Base-by-base conservation (phyloP, 805 yeast species). In the Spencermartinsiella europaea region DNA sequence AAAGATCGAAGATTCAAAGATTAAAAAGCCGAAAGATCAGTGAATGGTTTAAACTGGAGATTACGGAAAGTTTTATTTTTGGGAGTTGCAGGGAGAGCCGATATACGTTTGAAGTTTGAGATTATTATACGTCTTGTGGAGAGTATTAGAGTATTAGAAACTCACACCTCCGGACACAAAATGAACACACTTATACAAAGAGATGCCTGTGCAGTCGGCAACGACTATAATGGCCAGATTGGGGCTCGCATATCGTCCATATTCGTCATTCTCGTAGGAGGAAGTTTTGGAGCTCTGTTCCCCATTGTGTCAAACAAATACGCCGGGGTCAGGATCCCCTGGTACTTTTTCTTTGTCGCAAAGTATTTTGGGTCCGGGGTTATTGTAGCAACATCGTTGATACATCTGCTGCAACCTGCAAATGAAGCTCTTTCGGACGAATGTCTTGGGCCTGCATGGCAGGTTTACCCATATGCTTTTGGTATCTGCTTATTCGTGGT, bases 351-450 rank as follows among this genome's bases (percentile, higher is more conserved):
- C 46, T 40, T 55, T 21, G 47, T 58, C 22, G 65, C 66, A 21
- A 59, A 62, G 27, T 79, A 72, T 65, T 81, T 82, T 57, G 91
- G 91, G 51, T 75, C 88, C 3, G 91, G 91, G 38, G 90, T 84
- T 36, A 84, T 84, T 55, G 67, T 84, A 3, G 85, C 90, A 4
- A 84, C 91, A 3, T 84, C 89, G 0, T 81, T 81, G 55, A 75
- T 84, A 48, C 91, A 83, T 64, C 64, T 82, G 45, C 67, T 83
- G 50, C 67, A 64, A 41, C 70, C 70, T 0, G 68, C 70, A 2
- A 65, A 67, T 45, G 49, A 57, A 36, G 51, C 54, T 2, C 48
- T 57, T 4, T 34, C 53, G 2, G 42, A 44, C 27, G 48, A 44
- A 17, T 56, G 58, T 31, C 50, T 57, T 16, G 47, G 51, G 3